phyloP scores from a whole-genome alignment of 2,329 filamentous ascomycete species.

The Trichoderma harzianum region DNA sequence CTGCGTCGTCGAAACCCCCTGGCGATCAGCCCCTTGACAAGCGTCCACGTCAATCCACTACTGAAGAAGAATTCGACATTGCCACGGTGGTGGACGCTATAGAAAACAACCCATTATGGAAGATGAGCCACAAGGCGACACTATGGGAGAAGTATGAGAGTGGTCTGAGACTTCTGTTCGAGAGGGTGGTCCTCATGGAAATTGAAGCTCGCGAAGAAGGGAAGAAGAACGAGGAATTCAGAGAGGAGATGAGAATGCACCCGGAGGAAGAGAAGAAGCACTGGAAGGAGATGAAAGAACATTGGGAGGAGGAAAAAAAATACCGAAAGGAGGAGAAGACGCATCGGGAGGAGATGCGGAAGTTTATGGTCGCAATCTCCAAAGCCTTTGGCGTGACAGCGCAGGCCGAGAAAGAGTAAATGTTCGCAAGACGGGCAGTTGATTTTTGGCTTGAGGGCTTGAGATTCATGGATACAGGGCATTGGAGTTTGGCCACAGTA shows the following conservation, averaged over 20 bases:
- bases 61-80: neutral
- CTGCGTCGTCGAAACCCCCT: neutral
- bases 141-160: neutral
- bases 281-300: too few relatives aligned
- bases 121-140: neutral
- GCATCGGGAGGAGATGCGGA: neutral
- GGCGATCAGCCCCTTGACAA: neutral
- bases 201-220: neutral
- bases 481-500: neutral
- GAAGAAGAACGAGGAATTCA: neutral
- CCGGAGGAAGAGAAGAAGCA: neutral
- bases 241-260: neutral
- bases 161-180: fast-evolving
- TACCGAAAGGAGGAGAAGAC: too few relatives aligned
- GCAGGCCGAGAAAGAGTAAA: neutral
- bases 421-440: neutral
- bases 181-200: neutral
- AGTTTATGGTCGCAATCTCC: neutral
- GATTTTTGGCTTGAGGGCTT: neutral
- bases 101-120: neutral
- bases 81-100: neutral
- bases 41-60: neutral
- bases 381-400: neutral
- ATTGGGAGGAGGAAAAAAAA: too few relatives aligned
- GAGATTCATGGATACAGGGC: neutral